Conservation (phyloP, 306 rosid genomes). For the barrel medic (Medicago truncatula) region DNA sequence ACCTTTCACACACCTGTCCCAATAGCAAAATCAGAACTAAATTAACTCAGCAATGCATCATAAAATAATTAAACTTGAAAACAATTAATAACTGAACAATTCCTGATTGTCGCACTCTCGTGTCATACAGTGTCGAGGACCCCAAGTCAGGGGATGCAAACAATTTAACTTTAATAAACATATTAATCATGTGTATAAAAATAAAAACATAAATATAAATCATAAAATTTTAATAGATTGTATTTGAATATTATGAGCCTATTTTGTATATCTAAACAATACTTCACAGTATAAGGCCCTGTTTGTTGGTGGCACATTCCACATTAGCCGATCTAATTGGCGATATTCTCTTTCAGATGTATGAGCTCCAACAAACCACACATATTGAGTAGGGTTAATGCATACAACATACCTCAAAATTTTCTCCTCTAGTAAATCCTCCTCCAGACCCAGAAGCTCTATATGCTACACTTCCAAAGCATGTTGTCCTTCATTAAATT, state of each 20-base stretch:
- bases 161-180: background rate
- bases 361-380: conserved; percentile 50
- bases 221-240: background rate
- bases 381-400: conserved; percentile 41
- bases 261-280: conserved; percentile 38
- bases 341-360: conserved; percentile 42
- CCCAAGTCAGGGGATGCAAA: background rate
- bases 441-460: conserved; percentile 46
- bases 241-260: background rate
- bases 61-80: conserved; percentile 19
- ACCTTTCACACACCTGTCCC: conserved; percentile 33
- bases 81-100: background rate
- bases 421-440: conserved; percentile 34
- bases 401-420: conserved; percentile 39
- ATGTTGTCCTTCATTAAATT: conserved; percentile 24
- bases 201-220: background rate
- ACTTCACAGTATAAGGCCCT: conserved; percentile 33
- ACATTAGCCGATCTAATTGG: conserved; percentile 44
- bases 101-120: background rate
- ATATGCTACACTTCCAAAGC: background rate
- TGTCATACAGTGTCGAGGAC: background rate
- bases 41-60: conserved; percentile 25
- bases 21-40: conserved; percentile 32
- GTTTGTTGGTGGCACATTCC: conserved; percentile 43
- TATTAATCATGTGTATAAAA: background rate